Percentiles rank a stretch among this genome's conserved stretches.
phyloP scores from a whole-genome alignment of 2,329 filamentous ascomycete genomes.

The Ascochyta clinopodiicola region DNA sequence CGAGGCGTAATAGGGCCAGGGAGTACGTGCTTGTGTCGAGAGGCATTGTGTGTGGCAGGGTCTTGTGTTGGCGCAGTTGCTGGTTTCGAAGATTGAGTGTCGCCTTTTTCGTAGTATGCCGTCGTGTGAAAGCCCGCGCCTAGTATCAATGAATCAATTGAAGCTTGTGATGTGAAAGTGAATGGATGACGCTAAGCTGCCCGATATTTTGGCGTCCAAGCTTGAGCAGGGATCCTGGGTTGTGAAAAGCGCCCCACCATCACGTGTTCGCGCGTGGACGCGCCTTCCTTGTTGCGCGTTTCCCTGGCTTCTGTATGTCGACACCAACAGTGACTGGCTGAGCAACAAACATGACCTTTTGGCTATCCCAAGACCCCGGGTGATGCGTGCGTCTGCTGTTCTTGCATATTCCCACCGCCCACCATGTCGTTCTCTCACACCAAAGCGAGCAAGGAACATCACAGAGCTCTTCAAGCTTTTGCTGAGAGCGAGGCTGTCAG shows the following conservation, averaged over 20 bases:
- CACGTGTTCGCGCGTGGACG: constrained; percentile 41
- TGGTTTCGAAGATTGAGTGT: no score
- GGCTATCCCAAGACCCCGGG: not conserved
- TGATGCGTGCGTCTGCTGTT: not conserved
- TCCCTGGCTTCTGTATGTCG: not conserved
- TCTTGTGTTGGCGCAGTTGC: not conserved
- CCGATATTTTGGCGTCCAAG: constrained; percentile 25
- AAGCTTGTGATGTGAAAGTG: not conserved
- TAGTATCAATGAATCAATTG: no score
- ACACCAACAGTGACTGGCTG: no score
- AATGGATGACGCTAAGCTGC: constrained; percentile 12
- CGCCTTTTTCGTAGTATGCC: no score
- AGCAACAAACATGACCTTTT: not conserved
- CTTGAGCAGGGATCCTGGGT: constrained; percentile 20
- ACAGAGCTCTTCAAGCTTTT: constrained; percentile 30
- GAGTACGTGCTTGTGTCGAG: constrained; percentile 93
- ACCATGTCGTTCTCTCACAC: constrained; percentile 27
- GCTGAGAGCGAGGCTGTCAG: constrained; percentile 36
- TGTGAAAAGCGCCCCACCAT: constrained; percentile 24
- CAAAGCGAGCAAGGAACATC: constrained; percentile 20
- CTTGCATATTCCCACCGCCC: not conserved
- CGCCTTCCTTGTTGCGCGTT: constrained; percentile 4
- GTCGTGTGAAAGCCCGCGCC: not conserved
- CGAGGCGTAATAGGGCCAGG: constrained; percentile 72
- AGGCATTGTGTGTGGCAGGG: constrained; percentile 68